Base-by-base conservation (phyloP, 2,329 filamentous ascomycete species). In the Hansfordia pulvinata region DNA sequence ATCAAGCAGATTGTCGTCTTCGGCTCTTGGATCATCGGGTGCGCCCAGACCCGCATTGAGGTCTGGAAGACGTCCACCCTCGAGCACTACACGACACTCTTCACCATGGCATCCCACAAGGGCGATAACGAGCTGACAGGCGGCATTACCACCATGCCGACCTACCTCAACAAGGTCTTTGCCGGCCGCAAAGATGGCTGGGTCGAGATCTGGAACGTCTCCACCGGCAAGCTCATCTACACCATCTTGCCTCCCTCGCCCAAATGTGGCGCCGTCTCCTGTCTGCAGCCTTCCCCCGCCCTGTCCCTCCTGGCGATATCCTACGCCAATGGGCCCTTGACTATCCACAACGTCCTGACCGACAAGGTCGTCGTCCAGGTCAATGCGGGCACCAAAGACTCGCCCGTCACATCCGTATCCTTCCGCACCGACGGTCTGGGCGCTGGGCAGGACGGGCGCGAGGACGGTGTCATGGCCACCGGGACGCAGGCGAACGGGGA, bases 191-290 rank as follows among this genome's bases (percentile, higher is more conserved):
- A 69, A 35, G 85, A 98, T 49, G 90, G 90, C 6, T 79, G 76
- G 50, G 76, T 94, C 7, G 90, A 98, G 46, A 93, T 98, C 26
- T 98, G 90, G 88, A 98, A 98, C 46, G 62, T 98, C 33, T 92
- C 80, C 47, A 93, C 83, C 4, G 86, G 71, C 25, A 93, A 92
- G 50, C 64, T 94, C 28, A 72, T 98, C 16, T 92, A 94, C 52
- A 92, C 85, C 2, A 76, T 98, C 27, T 59, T 90, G 10, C 81
- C 90, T 1, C 76, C 81, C 1, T 68, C 69, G 7, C 62, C 76
- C 3, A 65, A 75, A 27, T 77, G 71, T 39, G 88, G 86, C 24
- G 64, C 79, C 10, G 81, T 96, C n/a, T 92, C 83, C 5, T 84
- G 84, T 21, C 60, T 98, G 26, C 73, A 93, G 38, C 77, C 88